phyloP scores from a whole-genome alignment of 352 stramenopile genomes.

The Phytopythium sindhum region DNA sequence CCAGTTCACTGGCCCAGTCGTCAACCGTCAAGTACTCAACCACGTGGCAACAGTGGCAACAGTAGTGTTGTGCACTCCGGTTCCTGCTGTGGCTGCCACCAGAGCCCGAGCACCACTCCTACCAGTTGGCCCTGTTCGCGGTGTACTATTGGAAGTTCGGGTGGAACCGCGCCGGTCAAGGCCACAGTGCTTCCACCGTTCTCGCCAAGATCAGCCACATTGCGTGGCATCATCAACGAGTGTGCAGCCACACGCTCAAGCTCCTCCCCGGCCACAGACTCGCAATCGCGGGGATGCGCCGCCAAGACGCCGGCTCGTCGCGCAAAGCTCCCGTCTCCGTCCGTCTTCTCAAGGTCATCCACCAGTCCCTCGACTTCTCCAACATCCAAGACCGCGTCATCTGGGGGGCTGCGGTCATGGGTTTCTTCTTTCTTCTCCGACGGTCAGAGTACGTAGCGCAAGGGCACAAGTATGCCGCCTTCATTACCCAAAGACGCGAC shows the following conservation, averaged over 20 bases:
- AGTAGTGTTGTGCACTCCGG: slow-evolving; percentile 8
- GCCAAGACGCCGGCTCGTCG: slow-evolving; percentile 11
- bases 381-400: background rate
- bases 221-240: slow-evolving; percentile 16
- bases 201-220: slow-evolving; percentile 23
- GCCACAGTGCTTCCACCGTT: slow-evolving; percentile 19
- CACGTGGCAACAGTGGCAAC: slow-evolving; percentile 9
- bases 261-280: slow-evolving; percentile 18
- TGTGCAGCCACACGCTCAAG: slow-evolving; percentile 13
- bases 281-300: slow-evolving; percentile 27
- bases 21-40: slow-evolving; percentile 4
- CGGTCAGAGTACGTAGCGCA: slow-evolving; percentile 5
- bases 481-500: background rate
- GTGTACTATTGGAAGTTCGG: slow-evolving; percentile 7
- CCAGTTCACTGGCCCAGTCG: slow-evolving; percentile 12
- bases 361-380: background rate
- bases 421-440: slow-evolving; percentile 10
- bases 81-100: slow-evolving; percentile 10
- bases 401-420: slow-evolving; percentile 10
- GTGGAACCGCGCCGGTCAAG: too few relatives aligned
- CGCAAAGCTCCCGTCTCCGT: slow-evolving; percentile 14
- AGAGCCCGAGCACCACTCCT: background rate
- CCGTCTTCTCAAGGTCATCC: slow-evolving; percentile 10
- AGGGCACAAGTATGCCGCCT: background rate
- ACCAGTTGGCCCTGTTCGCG: slow-evolving; percentile 1